A percentile compares a stretch with the other conserved stretches of the same genome.
These are phyloP conservation scores for Trypanosoma cruzi DNA, from an alignment of 208 protist species.

Conservation along the genomic window DNA sequence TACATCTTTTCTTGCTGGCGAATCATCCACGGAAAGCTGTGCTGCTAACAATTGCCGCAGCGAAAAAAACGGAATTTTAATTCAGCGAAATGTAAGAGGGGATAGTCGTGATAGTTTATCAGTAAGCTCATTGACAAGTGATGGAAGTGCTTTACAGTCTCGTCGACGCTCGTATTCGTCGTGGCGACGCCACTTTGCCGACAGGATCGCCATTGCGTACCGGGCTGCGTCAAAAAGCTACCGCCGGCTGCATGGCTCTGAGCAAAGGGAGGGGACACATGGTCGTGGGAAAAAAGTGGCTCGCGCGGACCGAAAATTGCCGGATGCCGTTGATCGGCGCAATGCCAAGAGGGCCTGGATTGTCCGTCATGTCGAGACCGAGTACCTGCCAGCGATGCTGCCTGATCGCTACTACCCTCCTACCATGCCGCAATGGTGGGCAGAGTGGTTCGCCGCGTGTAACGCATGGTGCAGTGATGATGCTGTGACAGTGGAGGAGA, in stretches of 20 bases:
- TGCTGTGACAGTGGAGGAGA: conserved; percentile 16
- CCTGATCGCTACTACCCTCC: conserved; percentile 31
- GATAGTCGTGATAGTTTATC: not conserved
- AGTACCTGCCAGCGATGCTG: conserved; percentile 24
- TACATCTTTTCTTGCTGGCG: not conserved
- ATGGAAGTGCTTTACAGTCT: not conserved
- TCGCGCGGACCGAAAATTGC: not conserved
- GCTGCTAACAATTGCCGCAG: not conserved
- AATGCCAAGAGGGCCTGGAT: conserved; percentile 19
- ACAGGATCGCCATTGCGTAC: conserved; percentile 22
- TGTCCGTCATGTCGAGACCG: conserved; percentile 21
- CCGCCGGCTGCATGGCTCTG: not conserved
- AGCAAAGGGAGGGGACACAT: not conserved
- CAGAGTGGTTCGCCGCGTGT: conserved; percentile 25
- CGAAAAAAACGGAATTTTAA: not conserved
- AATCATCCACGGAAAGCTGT: not conserved
- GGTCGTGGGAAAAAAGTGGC: not conserved
- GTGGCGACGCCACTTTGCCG: conserved; percentile 16
- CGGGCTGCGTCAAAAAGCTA: conserved; percentile 5
- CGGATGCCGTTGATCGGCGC: not conserved
- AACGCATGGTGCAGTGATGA: conserved; percentile 25
- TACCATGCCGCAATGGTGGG: conserved; percentile 33
- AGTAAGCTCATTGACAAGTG: not conserved
- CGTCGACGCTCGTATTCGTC: conserved; percentile 24
- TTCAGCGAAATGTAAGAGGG: not conserved